These are phyloP conservation scores for Komagataella ulmi DNA, from an alignment of 805 yeast genomes.

Conservation along the genomic window DNA sequence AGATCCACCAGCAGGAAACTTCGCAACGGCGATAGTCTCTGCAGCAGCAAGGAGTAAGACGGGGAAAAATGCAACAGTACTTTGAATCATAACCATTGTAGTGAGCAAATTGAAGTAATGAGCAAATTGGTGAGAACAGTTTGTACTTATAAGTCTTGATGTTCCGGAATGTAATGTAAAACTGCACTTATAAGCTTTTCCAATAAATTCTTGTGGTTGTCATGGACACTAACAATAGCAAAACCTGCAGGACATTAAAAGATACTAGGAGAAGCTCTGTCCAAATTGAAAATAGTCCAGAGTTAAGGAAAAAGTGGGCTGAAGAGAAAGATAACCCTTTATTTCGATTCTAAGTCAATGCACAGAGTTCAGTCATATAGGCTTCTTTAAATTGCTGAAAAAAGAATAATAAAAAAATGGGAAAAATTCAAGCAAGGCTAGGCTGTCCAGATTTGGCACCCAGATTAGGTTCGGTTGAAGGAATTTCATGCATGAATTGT, in stretches of 20 bases:
- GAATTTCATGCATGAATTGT: too few relatives aligned
- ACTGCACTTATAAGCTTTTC: neutral
- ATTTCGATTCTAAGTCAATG: too few relatives aligned
- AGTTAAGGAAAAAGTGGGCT: neutral
- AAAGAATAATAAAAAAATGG: too few relatives aligned
- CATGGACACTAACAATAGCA: neutral
- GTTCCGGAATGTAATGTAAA: neutral
- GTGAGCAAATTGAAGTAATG: neutral
- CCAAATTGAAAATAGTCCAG: neutral
- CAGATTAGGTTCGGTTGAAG: too few relatives aligned
- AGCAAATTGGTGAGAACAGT: neutral
- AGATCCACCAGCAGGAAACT: conserved; percentile 26
- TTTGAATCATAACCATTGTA: neutral
- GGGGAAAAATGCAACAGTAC: neutral
- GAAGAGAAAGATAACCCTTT: too few relatives aligned
- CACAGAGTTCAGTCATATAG: too few relatives aligned
- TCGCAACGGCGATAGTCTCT: conserved; percentile 32
- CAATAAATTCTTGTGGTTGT: neutral
- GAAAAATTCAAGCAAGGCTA: too few relatives aligned
- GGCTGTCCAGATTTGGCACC: too few relatives aligned
- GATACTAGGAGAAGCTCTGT: neutral
- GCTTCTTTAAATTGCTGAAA: too few relatives aligned
- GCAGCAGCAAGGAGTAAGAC: conserved; percentile 1
- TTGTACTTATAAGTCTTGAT: neutral
- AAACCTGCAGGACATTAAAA: neutral